Evolutionary conservation across 257 asterid species (phyloP).

Genomic region (Solanum dulcamara): DNA sequence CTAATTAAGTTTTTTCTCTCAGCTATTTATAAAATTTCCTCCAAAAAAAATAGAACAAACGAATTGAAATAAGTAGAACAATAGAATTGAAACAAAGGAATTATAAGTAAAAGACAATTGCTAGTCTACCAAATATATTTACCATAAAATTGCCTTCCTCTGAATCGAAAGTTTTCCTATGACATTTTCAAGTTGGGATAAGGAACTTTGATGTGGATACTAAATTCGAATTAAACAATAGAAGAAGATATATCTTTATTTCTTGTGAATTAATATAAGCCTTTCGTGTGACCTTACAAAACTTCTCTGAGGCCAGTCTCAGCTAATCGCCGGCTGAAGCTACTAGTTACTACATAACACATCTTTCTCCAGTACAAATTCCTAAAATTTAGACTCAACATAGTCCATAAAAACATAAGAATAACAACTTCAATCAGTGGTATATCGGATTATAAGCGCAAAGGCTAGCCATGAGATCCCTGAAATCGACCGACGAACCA

Average conservation of each 20-base stretch:
- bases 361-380: neutral
- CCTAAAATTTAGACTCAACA: neutral
- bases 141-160: no score
- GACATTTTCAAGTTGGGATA: neutral
- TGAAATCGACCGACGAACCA: neutral
- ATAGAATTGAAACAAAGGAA: no score
- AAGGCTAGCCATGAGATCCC: neutral
- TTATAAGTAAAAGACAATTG: no score
- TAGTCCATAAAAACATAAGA: neutral
- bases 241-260: neutral
- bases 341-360: no score
- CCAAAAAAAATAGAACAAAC: no score
- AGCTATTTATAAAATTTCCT: no score
- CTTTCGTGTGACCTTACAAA: neutral
- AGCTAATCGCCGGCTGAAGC: no score
- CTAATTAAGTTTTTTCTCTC: no score
- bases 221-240: neutral
- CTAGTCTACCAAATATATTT: no score
- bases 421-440: neutral
- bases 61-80: no score
- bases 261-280: neutral
- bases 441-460: neutral
- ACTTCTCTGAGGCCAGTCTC: neutral
- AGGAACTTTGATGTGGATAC: neutral
- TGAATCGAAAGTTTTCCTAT: no score